Evolutionary conservation across 805 yeast genomes (phyloP).

Genomic region (Komagataella kurtzmanii): DNA sequence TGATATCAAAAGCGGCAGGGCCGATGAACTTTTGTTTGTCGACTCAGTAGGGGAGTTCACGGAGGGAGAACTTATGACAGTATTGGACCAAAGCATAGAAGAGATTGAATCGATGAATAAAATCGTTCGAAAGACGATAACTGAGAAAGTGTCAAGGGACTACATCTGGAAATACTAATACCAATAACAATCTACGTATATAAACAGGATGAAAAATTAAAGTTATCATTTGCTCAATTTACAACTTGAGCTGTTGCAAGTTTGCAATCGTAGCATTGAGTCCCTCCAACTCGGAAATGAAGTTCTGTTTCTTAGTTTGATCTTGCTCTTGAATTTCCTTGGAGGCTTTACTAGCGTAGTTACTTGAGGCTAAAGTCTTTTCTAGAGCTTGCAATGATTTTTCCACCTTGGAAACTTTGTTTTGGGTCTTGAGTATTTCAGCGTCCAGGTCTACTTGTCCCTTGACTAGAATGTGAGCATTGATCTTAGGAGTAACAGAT

Average conservation of each 20-base stretch:
- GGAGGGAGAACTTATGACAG: constrained; percentile 35
- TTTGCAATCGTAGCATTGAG: constrained; percentile 75
- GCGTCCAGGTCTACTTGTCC: constrained; percentile 90
- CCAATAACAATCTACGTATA: constrained; percentile 1
- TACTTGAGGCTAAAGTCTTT: constrained; percentile 57
- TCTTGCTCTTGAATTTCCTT: constrained; percentile 73
- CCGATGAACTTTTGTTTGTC: constrained; percentile 44
- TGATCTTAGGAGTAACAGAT: constrained; percentile 67
- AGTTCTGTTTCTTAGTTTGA: constrained; percentile 49
- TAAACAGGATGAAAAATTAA: neutral
- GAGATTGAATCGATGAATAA: constrained; percentile 31
- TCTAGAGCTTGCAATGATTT: constrained; percentile 49
- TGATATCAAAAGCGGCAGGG: constrained; percentile 33
- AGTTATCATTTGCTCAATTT: constrained; percentile 3
- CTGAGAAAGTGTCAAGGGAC: constrained; percentile 33
- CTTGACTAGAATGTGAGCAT: constrained; percentile 83
- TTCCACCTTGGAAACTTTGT: constrained; percentile 57
- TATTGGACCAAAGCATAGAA: constrained; percentile 37
- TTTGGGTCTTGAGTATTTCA: constrained; percentile 72
- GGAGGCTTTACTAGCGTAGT: constrained; percentile 79
- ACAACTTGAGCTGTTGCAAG: constrained; percentile 66
- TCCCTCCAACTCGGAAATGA: constrained; percentile 81
- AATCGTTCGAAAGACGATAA: constrained; percentile 32
- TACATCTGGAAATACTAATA: constrained; percentile 38
- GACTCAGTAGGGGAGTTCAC: constrained; percentile 67